Evolutionary conservation across 495 filamentous ascomycete species (phyloP).

Genomic region (Aspergillus panamensis): DNA sequence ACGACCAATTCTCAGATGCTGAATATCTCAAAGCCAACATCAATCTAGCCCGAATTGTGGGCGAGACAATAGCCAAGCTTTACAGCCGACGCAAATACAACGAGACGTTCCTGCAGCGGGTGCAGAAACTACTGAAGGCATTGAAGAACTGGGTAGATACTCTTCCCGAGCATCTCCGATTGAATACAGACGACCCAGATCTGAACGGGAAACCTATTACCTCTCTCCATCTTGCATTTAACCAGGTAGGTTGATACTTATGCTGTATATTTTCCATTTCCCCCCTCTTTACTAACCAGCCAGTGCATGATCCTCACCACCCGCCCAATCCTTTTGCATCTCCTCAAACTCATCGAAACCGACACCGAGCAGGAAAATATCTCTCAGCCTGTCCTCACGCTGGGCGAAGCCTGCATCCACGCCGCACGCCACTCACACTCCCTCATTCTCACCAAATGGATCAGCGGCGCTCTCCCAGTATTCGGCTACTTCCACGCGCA

Average conservation of each 20-base stretch:
- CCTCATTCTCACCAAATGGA: constrained; percentile 43
- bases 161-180: constrained; percentile 37
- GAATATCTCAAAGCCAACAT: constrained; percentile 43
- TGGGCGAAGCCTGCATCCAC: constrained; percentile 46
- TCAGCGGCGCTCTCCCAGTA: constrained; percentile 42
- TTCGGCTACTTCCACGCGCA: constrained; percentile 48
- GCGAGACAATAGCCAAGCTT: constrained; percentile 40
- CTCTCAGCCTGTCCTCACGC: constrained; percentile 39
- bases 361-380: constrained; percentile 22
- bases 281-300: neutral
- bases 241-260: constrained; percentile 21
- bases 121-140: constrained; percentile 43
- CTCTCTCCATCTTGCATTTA: constrained; percentile 43
- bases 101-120: constrained; percentile 43
- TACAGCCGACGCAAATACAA: constrained; percentile 44
- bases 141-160: constrained; percentile 46
- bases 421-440: constrained; percentile 43
- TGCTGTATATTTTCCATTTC: neutral
- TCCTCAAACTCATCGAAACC: constrained; percentile 35
- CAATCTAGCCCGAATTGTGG: constrained; percentile 40
- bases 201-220: constrained; percentile 38
- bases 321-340: constrained; percentile 40
- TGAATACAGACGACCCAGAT: constrained; percentile 40
- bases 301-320: constrained; percentile 44
- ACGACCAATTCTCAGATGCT: constrained; percentile 42